Base-by-base conservation (phyloP, 306 rosid species). In the Casuarina glauca region DNA sequence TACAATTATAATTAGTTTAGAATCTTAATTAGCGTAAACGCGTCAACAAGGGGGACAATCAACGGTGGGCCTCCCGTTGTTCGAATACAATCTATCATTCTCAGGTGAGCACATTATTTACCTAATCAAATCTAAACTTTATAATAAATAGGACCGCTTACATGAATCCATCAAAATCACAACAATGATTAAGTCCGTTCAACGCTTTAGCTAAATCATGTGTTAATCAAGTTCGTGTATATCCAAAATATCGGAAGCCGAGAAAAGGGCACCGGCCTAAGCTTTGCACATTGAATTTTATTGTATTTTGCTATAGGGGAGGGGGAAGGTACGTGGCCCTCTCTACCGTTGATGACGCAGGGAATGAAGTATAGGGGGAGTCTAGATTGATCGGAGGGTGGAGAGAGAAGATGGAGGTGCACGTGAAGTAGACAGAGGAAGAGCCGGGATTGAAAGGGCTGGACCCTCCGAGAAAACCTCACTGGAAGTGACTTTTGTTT, bases 381-480 rank as follows among this genome's bases (percentile, higher is more conserved):
- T 20, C 8, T 80, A 67, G 41, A 42, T 2, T 1, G 2, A 87
- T 84, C 86, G 0, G 9, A 88, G 82, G 87, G 88, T 16, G 2
- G n/a, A 17, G 50, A 80, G 8, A 4, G 1, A 5, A 16, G 61
- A 74, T 46, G 55, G 9, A 17, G 50, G 9, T 12, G 32, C 13
- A 54, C 42, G 61, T 16, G 26, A 55, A 50, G 36, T 9, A 2
- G 15, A 44, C 15, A 41, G 64, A 44, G 10, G 6, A 19, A 53
- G 67, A 67, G 50, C 4, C 26, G 16, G 11, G 7, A 52, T 7
- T 20, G 50, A 58, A 13, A 17, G 39, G 41, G 68, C 46, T 16
- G 66, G 85, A 81, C 74, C 74, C 86, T 85, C 87, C 87, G 83
- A 84, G 79, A 84, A 88, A 83, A 87, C 85, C 90, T 87, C 88